A percentile compares a stretch with the other conserved stretches of the same genome.
These are phyloP conservation scores for Sarocladium brachiariae DNA, from an alignment of 2,329 filamentous ascomycete species.

Conservation along the genomic window DNA sequence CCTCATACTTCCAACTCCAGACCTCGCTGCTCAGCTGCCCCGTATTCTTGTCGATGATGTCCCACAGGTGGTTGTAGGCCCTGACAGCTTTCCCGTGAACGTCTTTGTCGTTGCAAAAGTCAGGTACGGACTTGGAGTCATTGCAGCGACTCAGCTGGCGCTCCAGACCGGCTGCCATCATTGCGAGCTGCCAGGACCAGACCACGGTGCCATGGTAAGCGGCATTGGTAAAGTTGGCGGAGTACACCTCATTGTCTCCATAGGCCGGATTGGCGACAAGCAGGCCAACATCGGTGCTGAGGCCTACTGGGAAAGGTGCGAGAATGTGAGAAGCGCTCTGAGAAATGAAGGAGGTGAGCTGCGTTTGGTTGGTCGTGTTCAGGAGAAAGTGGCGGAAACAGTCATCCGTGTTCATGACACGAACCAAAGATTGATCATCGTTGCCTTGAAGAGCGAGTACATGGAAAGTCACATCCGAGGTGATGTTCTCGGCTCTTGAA, in stretches of 20 bases:
- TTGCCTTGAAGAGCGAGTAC: slow-evolving; percentile 49
- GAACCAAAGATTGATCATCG: slow-evolving; percentile 40
- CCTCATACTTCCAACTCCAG: slow-evolving; percentile 54
- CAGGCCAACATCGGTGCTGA: slow-evolving; percentile 49
- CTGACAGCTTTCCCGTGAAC: slow-evolving; percentile 37
- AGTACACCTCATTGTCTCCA: slow-evolving; percentile 38
- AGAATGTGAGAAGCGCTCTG: slow-evolving; percentile 51
- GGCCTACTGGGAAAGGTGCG: slow-evolving; percentile 50
- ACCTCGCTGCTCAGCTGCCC: slow-evolving; percentile 48
- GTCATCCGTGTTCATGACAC: slow-evolving; percentile 57
- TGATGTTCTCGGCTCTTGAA: slow-evolving; percentile 30
- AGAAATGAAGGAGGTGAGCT: slow-evolving; percentile 50
- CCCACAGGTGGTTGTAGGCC: slow-evolving; percentile 56
- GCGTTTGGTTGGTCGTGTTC: slow-evolving; percentile 49
- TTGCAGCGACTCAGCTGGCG: slow-evolving; percentile 48
- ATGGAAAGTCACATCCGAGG: slow-evolving; percentile 36
- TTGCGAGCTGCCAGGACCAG: slow-evolving; percentile 58
- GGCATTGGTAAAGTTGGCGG: slow-evolving; percentile 45
- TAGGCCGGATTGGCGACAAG: slow-evolving; percentile 57
- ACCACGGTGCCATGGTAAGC: slow-evolving; percentile 58
- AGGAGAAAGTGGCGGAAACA: slow-evolving; percentile 58
- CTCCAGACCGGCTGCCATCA: slow-evolving; percentile 56
- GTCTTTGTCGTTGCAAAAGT: slow-evolving; percentile 40
- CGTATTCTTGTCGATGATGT: slow-evolving; percentile 49
- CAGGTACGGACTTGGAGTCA: slow-evolving; percentile 21